Base-by-base conservation (phyloP, 257 asterid genomes). In the Capsicum baccatum region DNA sequence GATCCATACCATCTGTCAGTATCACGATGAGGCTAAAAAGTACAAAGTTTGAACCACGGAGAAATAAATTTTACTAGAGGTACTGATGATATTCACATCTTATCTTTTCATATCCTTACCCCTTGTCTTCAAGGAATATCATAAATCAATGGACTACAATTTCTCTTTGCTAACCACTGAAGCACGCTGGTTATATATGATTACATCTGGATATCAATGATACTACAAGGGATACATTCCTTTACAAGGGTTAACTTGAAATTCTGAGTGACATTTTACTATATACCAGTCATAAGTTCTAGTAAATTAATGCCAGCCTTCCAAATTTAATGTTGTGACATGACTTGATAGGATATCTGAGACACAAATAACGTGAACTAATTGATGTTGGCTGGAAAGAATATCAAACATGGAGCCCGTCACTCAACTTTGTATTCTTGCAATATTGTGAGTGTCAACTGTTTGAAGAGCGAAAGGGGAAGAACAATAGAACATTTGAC, bases 1-100 rank as follows among this genome's bases (percentile, higher is more conserved):
- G 50, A 71, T 55, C 80, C 54, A 87, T 70, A 79, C 59, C 60
- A 44, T 59, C 79, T 26, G 26, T 55, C 19, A 64, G 68, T 15
- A 8, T 37, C 44, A 39, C 66, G 42, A 39, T 33, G 39, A 62
- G 26, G 73, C 39, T 35, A 19, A 48, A n/a, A 60, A 9, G 39
- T 17, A 47, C 8, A 81, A 63, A 42, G 52, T 21, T 16, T 52
- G 82, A 78, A 26, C 47, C 2, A 54, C 16, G 0, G 64, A 33
- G 16, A n/a, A 54, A 14, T 15, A 54, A 4, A 78, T 54, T 54
- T 21, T 78, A 69, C 3, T 54, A 54, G 64, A 78, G 21, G 44
- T 17, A 54, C 64, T 26, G 26, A 78, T 15, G 50, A 54, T 78
- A 52, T 52, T 54, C 64, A 33, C 55, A 78, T 71, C 50, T 39